Conservation (phyloP, 352 stramenopile species). For the Phytophthora capsici region DNA sequence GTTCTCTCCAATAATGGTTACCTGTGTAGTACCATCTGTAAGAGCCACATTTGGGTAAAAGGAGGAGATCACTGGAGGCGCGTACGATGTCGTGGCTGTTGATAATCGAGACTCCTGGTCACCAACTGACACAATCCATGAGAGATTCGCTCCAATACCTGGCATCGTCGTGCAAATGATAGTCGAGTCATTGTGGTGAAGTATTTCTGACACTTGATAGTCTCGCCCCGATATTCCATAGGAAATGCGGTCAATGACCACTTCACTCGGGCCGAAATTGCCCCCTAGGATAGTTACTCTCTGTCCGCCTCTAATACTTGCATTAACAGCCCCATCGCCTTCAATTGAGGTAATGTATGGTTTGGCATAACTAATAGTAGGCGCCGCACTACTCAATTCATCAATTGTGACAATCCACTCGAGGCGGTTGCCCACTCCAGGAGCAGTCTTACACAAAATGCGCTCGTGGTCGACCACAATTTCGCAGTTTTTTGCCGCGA, state of each 20-base stretch:
- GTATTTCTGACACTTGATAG: constrained; percentile 47
- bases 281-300: constrained; percentile 46
- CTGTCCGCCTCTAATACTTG: constrained; percentile 47
- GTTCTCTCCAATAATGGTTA: constrained; percentile 62
- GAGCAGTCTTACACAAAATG: constrained; percentile 51
- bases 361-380: constrained; percentile 67
- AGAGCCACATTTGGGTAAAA: constrained; percentile 28
- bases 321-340: constrained; percentile 43
- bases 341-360: constrained; percentile 49
- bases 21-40: constrained; percentile 55
- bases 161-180: constrained; percentile 57
- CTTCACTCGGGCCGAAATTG: constrained; percentile 62
- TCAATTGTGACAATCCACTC: constrained; percentile 70
- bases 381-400: constrained; percentile 48
- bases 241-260: constrained; percentile 56
- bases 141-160: constrained; percentile 56
- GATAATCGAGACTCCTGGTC: constrained; percentile 52
- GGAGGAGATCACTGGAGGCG: constrained; percentile 39
- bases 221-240: constrained; percentile 66
- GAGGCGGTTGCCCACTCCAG: constrained; percentile 57
- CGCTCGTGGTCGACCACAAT: constrained; percentile 63
- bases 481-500: constrained; percentile 38
- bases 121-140: constrained; percentile 66
- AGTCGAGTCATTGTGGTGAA: constrained; percentile 60
- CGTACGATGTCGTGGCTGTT: constrained; percentile 54